phyloP scores from a whole-genome alignment of 352 stramenopile species.

The Plasmopara muralis region DNA sequence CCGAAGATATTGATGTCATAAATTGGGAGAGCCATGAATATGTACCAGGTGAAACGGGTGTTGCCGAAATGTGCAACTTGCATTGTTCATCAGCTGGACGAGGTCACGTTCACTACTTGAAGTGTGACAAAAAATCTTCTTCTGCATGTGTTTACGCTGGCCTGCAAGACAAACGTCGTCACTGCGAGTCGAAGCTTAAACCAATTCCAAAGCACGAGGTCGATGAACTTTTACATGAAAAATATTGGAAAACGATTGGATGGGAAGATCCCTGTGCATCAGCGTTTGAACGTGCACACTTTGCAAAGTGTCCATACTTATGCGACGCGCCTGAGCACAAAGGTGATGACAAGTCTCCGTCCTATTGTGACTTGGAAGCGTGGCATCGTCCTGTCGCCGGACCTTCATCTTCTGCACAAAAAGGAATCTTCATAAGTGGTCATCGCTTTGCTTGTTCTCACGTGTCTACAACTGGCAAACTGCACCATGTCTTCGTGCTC shows the following conservation, averaged over 20 bases:
- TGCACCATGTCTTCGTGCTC: slow-evolving; percentile 45
- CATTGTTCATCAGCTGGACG: slow-evolving; percentile 38
- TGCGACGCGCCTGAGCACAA: slow-evolving; percentile 33
- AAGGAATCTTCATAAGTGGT: slow-evolving; percentile 15
- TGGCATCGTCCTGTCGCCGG: slow-evolving; percentile 21
- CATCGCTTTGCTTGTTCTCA: slow-evolving; percentile 37
- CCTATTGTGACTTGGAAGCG: slow-evolving; percentile 21
- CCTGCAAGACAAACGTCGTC: slow-evolving; percentile 24
- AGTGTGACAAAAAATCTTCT: slow-evolving; percentile 19
- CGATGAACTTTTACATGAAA: slow-evolving; percentile 38
- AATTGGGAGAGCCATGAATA: slow-evolving; percentile 25
- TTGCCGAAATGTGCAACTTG: slow-evolving; percentile 48
- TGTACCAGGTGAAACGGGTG: slow-evolving; percentile 24
- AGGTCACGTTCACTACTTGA: slow-evolving; percentile 41
- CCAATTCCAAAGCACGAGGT: slow-evolving; percentile 20
- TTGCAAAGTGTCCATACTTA: slow-evolving; percentile 30
- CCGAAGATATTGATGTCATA: slow-evolving; percentile 15
- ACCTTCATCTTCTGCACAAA: not conserved
- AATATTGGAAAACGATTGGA: slow-evolving; percentile 43
- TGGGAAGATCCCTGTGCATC: slow-evolving; percentile 44
- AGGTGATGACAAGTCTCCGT: slow-evolving; percentile 13
- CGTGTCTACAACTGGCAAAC: slow-evolving; percentile 4
- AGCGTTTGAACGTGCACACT: slow-evolving; percentile 19
- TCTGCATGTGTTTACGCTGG: slow-evolving; percentile 26
- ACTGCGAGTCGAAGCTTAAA: slow-evolving; percentile 22